phyloP scores from a whole-genome alignment of 306 rosid species.

The Acacia confusa region DNA sequence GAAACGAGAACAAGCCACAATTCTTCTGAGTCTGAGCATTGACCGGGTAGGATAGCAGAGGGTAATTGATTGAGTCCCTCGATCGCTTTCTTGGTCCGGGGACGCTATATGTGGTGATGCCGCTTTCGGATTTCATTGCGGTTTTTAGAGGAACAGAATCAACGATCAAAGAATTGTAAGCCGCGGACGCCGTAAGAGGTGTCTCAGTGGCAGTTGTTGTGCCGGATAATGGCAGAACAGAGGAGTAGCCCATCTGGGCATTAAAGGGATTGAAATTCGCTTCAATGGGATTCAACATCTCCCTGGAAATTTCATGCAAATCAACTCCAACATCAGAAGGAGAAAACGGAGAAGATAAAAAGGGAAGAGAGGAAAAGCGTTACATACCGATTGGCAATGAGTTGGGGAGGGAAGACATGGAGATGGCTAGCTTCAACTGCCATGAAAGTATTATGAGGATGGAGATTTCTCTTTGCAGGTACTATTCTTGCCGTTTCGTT shows the following conservation, averaged over 20 bases:
- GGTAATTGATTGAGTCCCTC: conserved; percentile 50
- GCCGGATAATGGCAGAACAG: conserved; percentile 50
- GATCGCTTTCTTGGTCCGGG: conserved; percentile 61
- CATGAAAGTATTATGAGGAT: conserved; percentile 27
- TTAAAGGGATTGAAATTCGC: conserved; percentile 42
- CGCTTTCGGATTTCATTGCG: conserved; percentile 64
- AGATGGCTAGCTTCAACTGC: conserved; percentile 76
- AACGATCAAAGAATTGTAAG: conserved; percentile 36
- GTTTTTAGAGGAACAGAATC: conserved; percentile 47
- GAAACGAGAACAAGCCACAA: conserved; percentile 59
- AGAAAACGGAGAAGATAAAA: not conserved
- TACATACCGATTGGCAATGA: conserved; percentile 53
- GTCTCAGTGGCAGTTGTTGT: conserved; percentile 55
- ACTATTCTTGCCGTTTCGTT: conserved; percentile 2
- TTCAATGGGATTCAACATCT: conserved; percentile 49
- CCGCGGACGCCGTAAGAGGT: conserved; percentile 29
- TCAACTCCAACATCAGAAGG: not conserved
- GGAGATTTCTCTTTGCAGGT: not conserved
- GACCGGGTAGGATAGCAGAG: conserved; percentile 36
- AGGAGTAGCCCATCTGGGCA: conserved; percentile 38
- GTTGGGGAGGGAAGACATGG: conserved; percentile 62
- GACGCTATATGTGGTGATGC: conserved; percentile 51
- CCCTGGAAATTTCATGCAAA: conserved; percentile 39
- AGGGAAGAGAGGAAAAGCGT: not conserved
- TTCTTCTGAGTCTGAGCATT: conserved; percentile 32